A percentile compares a stretch with the other conserved stretches of the same genome.
phyloP scores from a whole-genome alignment of 1,284 basidiomycete species.

The Gymnopus androsaceus region DNA sequence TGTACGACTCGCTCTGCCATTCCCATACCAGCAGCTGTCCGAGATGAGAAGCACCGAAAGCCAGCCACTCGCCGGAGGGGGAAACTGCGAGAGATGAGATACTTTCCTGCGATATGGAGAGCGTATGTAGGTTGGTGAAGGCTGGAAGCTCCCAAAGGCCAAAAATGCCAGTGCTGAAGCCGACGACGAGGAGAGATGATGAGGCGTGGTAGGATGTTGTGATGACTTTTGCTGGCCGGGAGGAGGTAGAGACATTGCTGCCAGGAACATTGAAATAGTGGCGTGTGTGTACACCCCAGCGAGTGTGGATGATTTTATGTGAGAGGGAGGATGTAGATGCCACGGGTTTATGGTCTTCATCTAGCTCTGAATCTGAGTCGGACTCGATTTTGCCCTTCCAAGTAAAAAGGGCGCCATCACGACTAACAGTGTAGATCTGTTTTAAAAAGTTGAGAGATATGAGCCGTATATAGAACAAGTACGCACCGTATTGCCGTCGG shows the following conservation, averaged over 20 bases:
- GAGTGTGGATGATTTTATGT: conserved; percentile 76
- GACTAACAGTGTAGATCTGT: conserved; percentile 87
- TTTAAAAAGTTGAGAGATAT: background rate
- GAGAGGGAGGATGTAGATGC: conserved; percentile 49
- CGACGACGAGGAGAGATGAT: conserved; percentile 90
- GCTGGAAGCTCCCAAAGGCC: conserved; percentile 95
- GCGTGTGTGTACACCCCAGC: conserved; percentile 90
- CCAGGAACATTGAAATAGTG: conserved; percentile 92
- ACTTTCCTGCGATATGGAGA: conserved; percentile 97
- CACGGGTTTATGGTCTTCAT: conserved; percentile 57
- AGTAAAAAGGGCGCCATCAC: conserved; percentile 94
- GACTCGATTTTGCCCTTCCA: conserved; percentile 79
- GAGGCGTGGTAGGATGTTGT: conserved; percentile 86
- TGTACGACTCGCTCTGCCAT: conserved; percentile 97
- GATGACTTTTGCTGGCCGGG: conserved; percentile 52
- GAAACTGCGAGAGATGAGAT: conserved; percentile 95
- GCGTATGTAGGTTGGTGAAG: conserved; percentile 91
- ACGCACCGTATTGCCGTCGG: conserved; percentile 77
- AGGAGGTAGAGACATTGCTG: conserved; percentile 50
- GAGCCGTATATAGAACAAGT: background rate
- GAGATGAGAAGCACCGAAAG: conserved; percentile 93
- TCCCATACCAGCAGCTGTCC: conserved; percentile 99
- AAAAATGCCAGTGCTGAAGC: conserved; percentile 95
- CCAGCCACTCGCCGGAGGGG: conserved; percentile 94
- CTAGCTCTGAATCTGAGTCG: conserved; percentile 32